Percentiles rank a stretch among this genome's conserved stretches.
Conservation (phyloP, 371 early-diverging fungal genomes). For the Paramicrosporidium saccamoebae region DNA sequence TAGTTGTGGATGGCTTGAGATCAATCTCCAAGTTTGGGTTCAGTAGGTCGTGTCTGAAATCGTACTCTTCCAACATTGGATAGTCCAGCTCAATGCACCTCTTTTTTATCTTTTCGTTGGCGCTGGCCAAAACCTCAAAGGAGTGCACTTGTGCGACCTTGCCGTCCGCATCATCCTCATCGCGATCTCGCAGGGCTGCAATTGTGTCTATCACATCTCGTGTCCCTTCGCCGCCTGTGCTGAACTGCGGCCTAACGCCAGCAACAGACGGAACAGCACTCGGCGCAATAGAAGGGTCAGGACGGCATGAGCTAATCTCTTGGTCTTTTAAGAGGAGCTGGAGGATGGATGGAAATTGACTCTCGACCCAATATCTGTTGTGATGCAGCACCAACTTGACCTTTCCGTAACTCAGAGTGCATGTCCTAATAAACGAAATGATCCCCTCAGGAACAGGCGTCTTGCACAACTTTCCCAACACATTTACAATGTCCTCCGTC, state of each 20-base stretch:
- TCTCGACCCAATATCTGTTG: constrained; percentile 77
- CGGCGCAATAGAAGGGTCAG: no score
- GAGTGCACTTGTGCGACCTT: constrained; percentile 40
- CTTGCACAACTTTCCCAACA: constrained; percentile 67
- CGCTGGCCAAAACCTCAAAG: constrained; percentile 45
- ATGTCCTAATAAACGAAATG: constrained; percentile 47
- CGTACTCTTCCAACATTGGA: constrained; percentile 96
- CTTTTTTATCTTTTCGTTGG: constrained; percentile 64
- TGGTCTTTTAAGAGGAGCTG: constrained; percentile 50
- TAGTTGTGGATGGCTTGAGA: constrained; percentile 73
- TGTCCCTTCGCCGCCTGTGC: constrained; percentile 3
- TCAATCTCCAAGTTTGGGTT: constrained; percentile 74
- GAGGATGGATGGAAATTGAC: constrained; percentile 45
- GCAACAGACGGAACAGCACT: no score
- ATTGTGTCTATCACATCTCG: constrained; percentile 3
- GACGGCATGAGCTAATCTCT: no score
- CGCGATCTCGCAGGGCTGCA: no score
- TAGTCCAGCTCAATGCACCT: constrained; percentile 81
- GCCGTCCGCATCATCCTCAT: constrained; percentile 23
- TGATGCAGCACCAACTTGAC: constrained; percentile 86
- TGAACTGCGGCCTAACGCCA: no score
- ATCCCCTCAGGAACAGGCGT: constrained; percentile 58
- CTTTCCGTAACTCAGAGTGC: constrained; percentile 83
- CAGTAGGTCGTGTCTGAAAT: constrained; percentile 69
- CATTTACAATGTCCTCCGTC: constrained; percentile 75